Evolutionary conservation across 306 rosid genomes (phyloP), one percentile per base, ranked within the genome.

Genomic region (Ceratonia siliqua): DNA sequence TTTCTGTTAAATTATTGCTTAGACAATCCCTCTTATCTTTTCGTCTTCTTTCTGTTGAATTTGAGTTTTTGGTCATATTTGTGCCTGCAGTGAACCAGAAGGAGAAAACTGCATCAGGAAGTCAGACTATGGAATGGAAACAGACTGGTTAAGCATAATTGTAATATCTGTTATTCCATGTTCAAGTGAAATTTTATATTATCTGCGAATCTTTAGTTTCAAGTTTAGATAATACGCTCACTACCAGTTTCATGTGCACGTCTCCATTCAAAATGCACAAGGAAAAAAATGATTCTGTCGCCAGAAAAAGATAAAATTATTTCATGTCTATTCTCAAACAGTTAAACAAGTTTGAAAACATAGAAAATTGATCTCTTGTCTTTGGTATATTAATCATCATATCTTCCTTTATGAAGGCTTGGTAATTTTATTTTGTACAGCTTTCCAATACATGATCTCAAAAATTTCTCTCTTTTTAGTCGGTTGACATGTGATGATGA

Each of bases 131-230:
- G 78, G 87, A 5, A 58, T 49, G 68, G 89, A 85, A 82, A 90
- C 96, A 66, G 97, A 94, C 84, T 94, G 99, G 99, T 91, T 92
- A 59, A 87, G 92, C 79, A 82, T 88, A 78, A 94, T 94, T 82
- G 99, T 94, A 87, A 83, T 82, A 52, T 59, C 63, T 56, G 6
- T 38, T 58, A 11, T 56, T 82, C 65, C 63, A 33, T 65, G 62
- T 43, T 71, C 35, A 11, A 57, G 33, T 35, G 39, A 81, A 49
- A 58, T 46, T 68, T 68, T 25, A 70, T 21, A 38, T 38, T 39
- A 2, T 38, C 8, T 21, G 18, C 18, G 0, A 39, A 21, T 62
- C 8, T 5, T n/a, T 46, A 36, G 25, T 43, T 24, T 62, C 49
- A 11, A 17, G 53, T 42, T 13, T 32, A 70, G 6, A 20, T 59